A percentile compares a stretch with the other conserved stretches of the same genome.
These are phyloP conservation scores for Acorus calamus DNA, from an alignment of 106 monocot genomes.

Conservation along the genomic window DNA sequence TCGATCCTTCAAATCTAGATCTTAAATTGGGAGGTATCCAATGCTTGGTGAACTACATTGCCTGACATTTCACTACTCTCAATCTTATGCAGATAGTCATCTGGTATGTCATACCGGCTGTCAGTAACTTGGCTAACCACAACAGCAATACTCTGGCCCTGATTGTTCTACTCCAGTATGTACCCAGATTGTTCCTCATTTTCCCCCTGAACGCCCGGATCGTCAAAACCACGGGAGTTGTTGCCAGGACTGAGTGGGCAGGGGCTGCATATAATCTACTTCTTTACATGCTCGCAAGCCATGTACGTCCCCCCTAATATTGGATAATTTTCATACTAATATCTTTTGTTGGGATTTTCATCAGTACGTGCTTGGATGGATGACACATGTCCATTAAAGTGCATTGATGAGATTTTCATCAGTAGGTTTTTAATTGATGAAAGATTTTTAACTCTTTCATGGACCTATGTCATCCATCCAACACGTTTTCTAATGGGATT, in stretches of 20 bases:
- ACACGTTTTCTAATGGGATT: no score
- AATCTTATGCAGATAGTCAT: constrained; percentile 53
- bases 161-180: constrained; percentile 73
- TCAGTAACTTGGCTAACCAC: constrained; percentile 52
- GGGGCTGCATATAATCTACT: constrained; percentile 89
- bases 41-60: not conserved
- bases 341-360: no score
- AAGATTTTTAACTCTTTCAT: no score
- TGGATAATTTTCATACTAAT: no score
- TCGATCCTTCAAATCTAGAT: no score
- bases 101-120: constrained; percentile 72
- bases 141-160: constrained; percentile 60
- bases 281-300: constrained; percentile 92
- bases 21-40: no score
- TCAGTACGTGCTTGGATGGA: no score
- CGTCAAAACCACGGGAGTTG: constrained; percentile 63
- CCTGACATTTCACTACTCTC: not conserved
- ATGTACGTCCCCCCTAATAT: constrained; percentile 26
- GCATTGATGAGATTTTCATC: no score
- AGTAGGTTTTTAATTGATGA: no score
- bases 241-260: constrained; percentile 71
- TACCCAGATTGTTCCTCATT: constrained; percentile 76
- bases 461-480: no score
- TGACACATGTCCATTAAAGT: no score
- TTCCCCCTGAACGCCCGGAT: constrained; percentile 61